Percentiles rank a stretch among this genome's conserved stretches.
Evolutionary conservation across 202 grass and related monocot genomes (phyloP).

Genomic region (Brachypodium distachyon): DNA sequence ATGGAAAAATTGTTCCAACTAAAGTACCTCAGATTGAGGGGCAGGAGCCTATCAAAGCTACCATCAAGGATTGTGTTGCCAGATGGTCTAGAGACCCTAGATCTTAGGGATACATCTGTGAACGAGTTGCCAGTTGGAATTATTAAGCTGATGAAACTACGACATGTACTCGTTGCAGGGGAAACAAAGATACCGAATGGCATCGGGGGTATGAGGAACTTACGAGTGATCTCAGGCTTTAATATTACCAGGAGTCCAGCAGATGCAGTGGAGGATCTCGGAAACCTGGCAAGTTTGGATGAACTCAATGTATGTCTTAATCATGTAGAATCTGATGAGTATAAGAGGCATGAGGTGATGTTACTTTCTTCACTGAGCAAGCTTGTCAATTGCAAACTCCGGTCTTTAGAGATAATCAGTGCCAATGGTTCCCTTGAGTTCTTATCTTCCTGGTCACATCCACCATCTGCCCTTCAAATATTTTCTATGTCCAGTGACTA

Average conservation of each 20-base stretch:
- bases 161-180: too few relatives aligned
- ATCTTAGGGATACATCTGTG: neutral
- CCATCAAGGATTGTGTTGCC: neutral
- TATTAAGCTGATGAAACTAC: neutral
- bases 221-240: too few relatives aligned
- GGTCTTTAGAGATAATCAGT: neutral
- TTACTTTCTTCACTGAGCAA: neutral
- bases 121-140: neutral
- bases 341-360: too few relatives aligned
- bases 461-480: neutral
- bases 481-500: neutral
- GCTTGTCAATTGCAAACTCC: neutral
- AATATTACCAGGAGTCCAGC: too few relatives aligned
- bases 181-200: too few relatives aligned
- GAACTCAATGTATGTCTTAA: too few relatives aligned
- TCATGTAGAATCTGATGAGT: too few relatives aligned
- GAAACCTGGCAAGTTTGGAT: too few relatives aligned
- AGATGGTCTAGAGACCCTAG: neutral
- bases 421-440: neutral
- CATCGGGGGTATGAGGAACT: too few relatives aligned
- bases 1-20: conserved; percentile 14
- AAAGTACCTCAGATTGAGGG: neutral
- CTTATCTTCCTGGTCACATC: neutral
- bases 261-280: too few relatives aligned
- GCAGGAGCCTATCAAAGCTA: neutral